Conservation (phyloP, 306 rosid species). For the Senna siamea region DNA sequence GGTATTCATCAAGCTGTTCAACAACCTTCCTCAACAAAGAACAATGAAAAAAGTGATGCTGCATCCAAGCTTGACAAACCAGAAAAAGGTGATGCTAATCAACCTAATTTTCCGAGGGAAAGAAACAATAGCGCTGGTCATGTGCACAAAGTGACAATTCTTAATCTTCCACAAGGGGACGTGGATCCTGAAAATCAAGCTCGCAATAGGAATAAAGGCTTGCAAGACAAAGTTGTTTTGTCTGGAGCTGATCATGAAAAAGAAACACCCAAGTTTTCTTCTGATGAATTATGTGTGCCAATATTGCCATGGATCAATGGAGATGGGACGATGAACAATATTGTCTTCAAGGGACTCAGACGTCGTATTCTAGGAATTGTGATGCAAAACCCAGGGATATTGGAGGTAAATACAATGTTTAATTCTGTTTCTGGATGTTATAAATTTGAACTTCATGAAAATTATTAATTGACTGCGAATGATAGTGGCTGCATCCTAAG, state of each 20-base stretch:
- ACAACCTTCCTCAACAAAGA: constrained; percentile 51
- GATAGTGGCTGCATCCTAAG: constrained; percentile 28
- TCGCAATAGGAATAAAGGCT: constrained; percentile 39
- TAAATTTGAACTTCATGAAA: constrained; percentile 12
- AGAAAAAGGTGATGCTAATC: constrained; percentile 33
- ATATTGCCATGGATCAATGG: constrained; percentile 97
- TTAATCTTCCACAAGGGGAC: constrained; percentile 65
- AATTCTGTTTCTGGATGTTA: constrained; percentile 17
- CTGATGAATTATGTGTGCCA: constrained; percentile 61
- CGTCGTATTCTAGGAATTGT: constrained; percentile 86
- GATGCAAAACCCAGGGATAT: constrained; percentile 95
- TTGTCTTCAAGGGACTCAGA: constrained; percentile 78
- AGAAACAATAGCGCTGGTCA: constrained; percentile 39
- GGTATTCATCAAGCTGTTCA: constrained; percentile 45
- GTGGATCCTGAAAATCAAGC: constrained; percentile 48
- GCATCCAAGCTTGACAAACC: constrained; percentile 33
- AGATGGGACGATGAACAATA: constrained; percentile 77
- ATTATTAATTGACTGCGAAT: constrained; percentile 6
- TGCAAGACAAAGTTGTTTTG: constrained; percentile 40
- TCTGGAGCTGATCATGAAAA: constrained; percentile 42
- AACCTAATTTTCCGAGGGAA: constrained; percentile 43
- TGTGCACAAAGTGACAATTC: constrained; percentile 83
- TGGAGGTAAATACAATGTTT: constrained; percentile 64
- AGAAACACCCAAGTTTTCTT: constrained; percentile 46
- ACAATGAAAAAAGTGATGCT: constrained; percentile 38